Conservation (phyloP, 192 early-diverging fungal genomes). For the Coemansia sp. region DNA sequence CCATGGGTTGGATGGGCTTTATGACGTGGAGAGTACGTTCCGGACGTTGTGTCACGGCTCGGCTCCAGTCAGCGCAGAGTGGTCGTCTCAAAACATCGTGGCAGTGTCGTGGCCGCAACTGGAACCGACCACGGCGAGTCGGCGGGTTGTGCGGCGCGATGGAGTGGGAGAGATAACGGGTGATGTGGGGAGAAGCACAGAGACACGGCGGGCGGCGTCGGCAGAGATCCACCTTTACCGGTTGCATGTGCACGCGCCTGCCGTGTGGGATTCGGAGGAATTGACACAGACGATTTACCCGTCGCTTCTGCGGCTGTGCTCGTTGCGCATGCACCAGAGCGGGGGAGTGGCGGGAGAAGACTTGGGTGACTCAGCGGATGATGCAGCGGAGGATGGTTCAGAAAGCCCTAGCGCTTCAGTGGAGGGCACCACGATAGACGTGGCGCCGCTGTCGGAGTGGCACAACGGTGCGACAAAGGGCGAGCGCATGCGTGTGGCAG, state of each 20-base stretch:
- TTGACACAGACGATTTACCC: constrained; percentile 31
- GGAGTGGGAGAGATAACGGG: constrained; percentile 39
- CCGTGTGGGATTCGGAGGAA: constrained; percentile 31
- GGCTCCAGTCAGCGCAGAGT: constrained; percentile 46
- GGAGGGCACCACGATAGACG: constrained; percentile 27
- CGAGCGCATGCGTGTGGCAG: constrained; percentile 49
- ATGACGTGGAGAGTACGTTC: constrained; percentile 36
- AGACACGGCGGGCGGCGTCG: constrained; percentile 40
- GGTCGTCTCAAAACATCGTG: constrained; percentile 51
- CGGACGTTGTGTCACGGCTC: constrained; percentile 45
- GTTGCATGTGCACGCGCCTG: constrained; percentile 43
- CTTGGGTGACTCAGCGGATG: constrained; percentile 2
- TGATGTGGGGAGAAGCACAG: constrained; percentile 32
- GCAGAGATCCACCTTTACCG: constrained; percentile 47
- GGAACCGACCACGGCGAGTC: constrained; percentile 21
- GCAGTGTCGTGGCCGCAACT: constrained; percentile 54
- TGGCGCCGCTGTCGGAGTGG: constrained; percentile 51
- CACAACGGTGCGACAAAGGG: constrained; percentile 37
- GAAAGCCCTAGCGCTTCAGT: constrained; percentile 5
- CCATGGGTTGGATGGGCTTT: constrained; percentile 35
- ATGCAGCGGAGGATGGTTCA: not conserved
- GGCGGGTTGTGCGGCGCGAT: constrained; percentile 48
- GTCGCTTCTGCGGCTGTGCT: constrained; percentile 50
- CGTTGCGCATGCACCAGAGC: constrained; percentile 50
- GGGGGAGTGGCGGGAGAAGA: constrained; percentile 17